Evolutionary conservation across 129 eudicot genomes (phyloP), one percentile per base, ranked within the genome.

Genomic region (Cynara cardunculus): DNA sequence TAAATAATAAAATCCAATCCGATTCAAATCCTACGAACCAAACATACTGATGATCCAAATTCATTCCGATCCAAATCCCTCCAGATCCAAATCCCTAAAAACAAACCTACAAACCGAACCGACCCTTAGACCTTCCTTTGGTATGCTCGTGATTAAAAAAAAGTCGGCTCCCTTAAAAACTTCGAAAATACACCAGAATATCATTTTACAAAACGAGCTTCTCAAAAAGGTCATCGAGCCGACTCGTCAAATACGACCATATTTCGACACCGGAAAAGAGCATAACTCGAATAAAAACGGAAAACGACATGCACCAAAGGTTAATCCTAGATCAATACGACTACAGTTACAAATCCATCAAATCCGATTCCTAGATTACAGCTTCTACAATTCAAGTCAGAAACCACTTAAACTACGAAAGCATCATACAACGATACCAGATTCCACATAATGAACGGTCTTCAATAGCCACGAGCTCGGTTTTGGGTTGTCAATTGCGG

Each of bases 401-500:
- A 65, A 34, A 71, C 21, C 82, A 46, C 70, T 14, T 34, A 2
- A 66, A 76, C 32, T 37, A 32, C 24, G 35, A 21, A 2, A 61
- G 6, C 61, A 82, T 24, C 62, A 61, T 77, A 74, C 74, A 73
- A 44, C 69, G 31, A 78, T 72, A 9, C 25, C 25, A 61, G 27
- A 69, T 35, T 10, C 9, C 44, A 71, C 56, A 32, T 12, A 39
- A 75, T 24, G 39, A 74, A 53, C 78, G 49, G 62, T 16, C 25
- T 13, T 24, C 5, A 21, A 31, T 59, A 10, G 4, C 25, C 64
- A 1, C 75, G 46, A 68, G 66, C 82, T 62, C 76, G 7, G 5
- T 2, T 31, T 22, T 32, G 14, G 64, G 39, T 26, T 61, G 6
- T 82, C 81, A 88, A 76, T 89, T 80, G 65, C 86, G 90, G 79